phyloP scores from a whole-genome alignment of 2,329 filamentous ascomycete species.

The Fusarium hostae region DNA sequence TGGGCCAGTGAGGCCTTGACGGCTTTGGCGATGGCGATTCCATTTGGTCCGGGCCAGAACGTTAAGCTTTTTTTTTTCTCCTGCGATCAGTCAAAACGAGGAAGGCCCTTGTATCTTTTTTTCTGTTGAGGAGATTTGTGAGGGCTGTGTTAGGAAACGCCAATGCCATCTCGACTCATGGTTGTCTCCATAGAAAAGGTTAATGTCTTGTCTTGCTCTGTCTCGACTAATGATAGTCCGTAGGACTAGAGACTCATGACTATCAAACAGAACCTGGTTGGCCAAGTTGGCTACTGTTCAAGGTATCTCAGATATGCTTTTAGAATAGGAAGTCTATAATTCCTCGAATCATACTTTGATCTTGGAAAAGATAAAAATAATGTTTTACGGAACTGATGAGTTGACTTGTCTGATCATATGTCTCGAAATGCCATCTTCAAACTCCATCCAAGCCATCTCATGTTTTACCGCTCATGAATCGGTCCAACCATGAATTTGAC shows the following conservation, averaged over 20 bases:
- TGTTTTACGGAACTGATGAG: neutral
- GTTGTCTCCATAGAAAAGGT: neutral
- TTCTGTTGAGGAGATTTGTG: constrained; percentile 27
- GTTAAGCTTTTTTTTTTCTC: constrained; percentile 30
- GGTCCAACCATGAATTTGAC: constrained; percentile 13
- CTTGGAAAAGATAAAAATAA: neutral
- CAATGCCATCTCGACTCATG: constrained; percentile 22
- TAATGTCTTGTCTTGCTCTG: neutral
- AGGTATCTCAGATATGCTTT: neutral
- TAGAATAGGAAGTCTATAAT: neutral
- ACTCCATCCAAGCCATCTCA: constrained; percentile 20
- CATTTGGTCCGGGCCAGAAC: constrained; percentile 27
- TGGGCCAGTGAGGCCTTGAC: constrained; percentile 15
- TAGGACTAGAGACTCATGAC: neutral
- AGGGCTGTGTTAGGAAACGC: constrained; percentile 24
- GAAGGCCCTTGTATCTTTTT: constrained; percentile 7
- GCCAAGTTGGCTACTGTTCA: neutral
- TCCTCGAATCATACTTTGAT: neutral
- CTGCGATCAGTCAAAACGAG: neutral
- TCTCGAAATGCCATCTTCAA: constrained; percentile 29
- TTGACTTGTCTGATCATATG: constrained; percentile 2
- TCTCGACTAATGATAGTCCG: neutral
- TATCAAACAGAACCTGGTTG: neutral
- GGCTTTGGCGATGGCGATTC: constrained; percentile 40
- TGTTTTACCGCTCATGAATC: constrained; percentile 24